Base-by-base conservation (phyloP, 768 basidiomycete species). In the Neoboletus brunneissimus region DNA sequence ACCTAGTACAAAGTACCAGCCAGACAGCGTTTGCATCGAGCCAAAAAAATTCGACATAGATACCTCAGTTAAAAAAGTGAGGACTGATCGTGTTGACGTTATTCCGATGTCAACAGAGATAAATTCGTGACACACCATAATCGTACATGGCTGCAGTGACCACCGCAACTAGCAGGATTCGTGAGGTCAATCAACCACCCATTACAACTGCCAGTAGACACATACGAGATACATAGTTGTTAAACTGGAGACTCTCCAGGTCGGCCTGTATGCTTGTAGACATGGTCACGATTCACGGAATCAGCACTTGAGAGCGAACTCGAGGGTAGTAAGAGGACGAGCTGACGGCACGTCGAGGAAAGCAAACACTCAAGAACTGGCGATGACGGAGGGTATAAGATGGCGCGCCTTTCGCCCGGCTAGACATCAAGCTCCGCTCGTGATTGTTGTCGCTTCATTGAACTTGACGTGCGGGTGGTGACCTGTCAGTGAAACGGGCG, bases 21-120 rank as follows among this genome's bases (percentile, higher is more conserved):
- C 9, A 4, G 27, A 2, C 6, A 15, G 25, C n/a, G 37, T 46
- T 40, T 9, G 35, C 18, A n/a, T 34, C 13, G 20, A 41, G 34
- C 9, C 5, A 27, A 15, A 23, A 35, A 5, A 53, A 46, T 18
- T 27, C 4, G 32, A 41, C 2, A 12, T 1, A 47, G 25, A 18
- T 53, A 60, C 59, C 59, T 60, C 59, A 0, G 23, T 9, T n/a
- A 43, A n/a, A 38, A 60, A 4, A 4, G 49, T 58, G 35, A 60
- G 44, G 34, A 38, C 59, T 60, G 44, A 25, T 42, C 5, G 9
- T 7, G 37, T 37, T 27, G 5, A 46, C 11, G 20, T 54, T 5
- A 46, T 43, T 25, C 6, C 1, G 3, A 5, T 23, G 10, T 18
- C 31, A 27, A 41, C 1, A 1, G 15, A 42, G 11, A 4, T 27